Base-by-base conservation (phyloP, 306 rosid genomes). In the Boehmeria nivea region DNA sequence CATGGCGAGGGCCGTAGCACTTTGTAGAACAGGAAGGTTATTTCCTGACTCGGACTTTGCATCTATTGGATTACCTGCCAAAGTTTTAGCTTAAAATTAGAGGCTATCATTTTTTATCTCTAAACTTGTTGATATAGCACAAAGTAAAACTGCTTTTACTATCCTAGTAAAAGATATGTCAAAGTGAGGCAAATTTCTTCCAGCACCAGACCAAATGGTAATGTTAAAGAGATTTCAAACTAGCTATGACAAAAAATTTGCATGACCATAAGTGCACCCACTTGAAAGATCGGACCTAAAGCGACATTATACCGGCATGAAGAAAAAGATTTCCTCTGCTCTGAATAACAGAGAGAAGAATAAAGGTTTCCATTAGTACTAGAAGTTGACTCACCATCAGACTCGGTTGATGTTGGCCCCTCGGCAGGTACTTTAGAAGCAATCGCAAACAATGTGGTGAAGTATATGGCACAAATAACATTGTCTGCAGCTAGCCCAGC, bases 401-500 rank as follows among this genome's bases (percentile, higher is more conserved):
- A 40, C 17, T 40, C 45, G 15, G 20, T 65, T 51, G 81, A 68
- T 36, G 24, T 22, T 38, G 78, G 57, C 59, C 74, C 56, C 65
- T 83, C 95, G 10, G 84, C 69, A 70, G 93, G 95, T 19, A 84
- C 81, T 72, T 57, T 77, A 60, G 89, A 81, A 44, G 80, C 84
- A 40, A 87, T 52, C 6, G 76, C 81, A 52, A 87, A 83, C 75
- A 87, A 69, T 38, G 83, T 75, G 14, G 85, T 59, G 70, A 83
- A 87, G 62, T 81, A 87, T 46, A 81, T 63, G 19, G 93, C 87
- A 75, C 89, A 81, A 26, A 87, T 81, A 53, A 87, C 94, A 67
- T 87, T 87, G 64, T 87, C 95, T 22, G 95, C 94, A 10, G 95
- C 87, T 68, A 87, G 70, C 50, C 87, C 83, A 23, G 93, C 93